A percentile compares a stretch with the other conserved stretches of the same genome.
Evolutionary conservation across 1,284 basidiomycete genomes (phyloP).

Genomic region (Ceratobasidium sp.): DNA sequence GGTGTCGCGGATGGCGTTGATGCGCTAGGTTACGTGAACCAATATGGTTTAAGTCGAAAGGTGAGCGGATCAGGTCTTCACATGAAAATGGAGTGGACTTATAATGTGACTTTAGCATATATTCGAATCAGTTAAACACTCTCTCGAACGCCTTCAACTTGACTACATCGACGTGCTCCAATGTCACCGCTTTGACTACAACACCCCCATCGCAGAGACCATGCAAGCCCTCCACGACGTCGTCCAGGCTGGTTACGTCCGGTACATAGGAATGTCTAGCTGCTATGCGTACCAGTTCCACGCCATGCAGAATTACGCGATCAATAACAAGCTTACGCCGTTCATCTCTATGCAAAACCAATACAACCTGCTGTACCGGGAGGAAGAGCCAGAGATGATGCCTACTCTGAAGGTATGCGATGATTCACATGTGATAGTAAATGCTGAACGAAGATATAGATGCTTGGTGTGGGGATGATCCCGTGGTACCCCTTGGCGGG

Average conservation of each 20-base stretch:
- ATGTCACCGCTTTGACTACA: constrained; percentile 53
- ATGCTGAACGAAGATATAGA: constrained; percentile 35
- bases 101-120: constrained; percentile 49
- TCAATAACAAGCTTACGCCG: no score
- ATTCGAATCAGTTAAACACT: constrained; percentile 43
- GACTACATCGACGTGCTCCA: constrained; percentile 52
- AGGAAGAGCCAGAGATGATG: constrained; percentile 50
- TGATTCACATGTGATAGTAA: constrained; percentile 3
- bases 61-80: constrained; percentile 38
- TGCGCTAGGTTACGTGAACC: constrained; percentile 45
- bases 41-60: constrained; percentile 50
- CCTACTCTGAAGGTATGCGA: constrained; percentile 44
- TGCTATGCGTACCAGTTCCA: constrained; percentile 46
- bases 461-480: constrained; percentile 15
- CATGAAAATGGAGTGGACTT: constrained; percentile 40
- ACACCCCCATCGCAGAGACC: constrained; percentile 53
- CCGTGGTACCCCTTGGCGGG: constrained; percentile 38
- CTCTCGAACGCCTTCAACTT: no score
- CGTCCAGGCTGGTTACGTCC: no score
- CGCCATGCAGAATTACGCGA: constrained; percentile 49
- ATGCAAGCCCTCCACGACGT: no score
- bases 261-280: constrained; percentile 55
- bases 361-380: constrained; percentile 46
- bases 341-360: no score
- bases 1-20: constrained; percentile 1